A percentile compares a stretch with the other conserved stretches of the same genome.
Evolutionary conservation across 2,329 filamentous ascomycete genomes (phyloP).

Genomic region (Talaromyces sp.): DNA sequence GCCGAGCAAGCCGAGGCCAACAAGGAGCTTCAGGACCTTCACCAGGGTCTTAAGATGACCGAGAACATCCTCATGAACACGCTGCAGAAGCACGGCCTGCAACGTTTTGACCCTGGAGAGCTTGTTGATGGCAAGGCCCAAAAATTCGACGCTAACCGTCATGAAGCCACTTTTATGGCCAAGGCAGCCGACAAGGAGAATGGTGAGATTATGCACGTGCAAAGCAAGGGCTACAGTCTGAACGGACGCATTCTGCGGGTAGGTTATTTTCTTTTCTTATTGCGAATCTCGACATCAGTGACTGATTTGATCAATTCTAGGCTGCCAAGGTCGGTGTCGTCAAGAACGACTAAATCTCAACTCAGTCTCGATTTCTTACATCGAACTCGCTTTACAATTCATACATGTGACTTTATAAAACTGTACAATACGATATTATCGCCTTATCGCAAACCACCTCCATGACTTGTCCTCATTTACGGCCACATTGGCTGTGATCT

Average conservation of each 20-base stretch:
- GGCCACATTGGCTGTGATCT: neutral
- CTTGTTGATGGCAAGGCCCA: constrained; percentile 54
- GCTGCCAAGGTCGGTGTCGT: constrained; percentile 96
- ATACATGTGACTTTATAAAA: neutral
- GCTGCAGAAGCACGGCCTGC: constrained; percentile 88
- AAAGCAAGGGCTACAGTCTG: constrained; percentile 92
- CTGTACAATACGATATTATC: constrained; percentile 9
- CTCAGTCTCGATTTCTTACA: constrained; percentile 1
- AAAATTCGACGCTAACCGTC: constrained; percentile 93
- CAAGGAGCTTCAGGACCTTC: constrained; percentile 72
- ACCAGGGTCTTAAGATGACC: constrained; percentile 93
- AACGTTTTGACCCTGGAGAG: constrained; percentile 72
- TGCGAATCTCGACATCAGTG: neutral
- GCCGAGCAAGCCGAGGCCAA: constrained; percentile 50
- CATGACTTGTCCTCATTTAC: neutral
- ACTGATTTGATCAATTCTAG: constrained; percentile 22
- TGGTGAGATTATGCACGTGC: constrained; percentile 82
- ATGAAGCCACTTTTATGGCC: constrained; percentile 94
- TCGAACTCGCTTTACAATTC: neutral
- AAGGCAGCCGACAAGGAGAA: constrained; percentile 84
- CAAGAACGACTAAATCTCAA: constrained; percentile 60
- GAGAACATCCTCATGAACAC: constrained; percentile 82
- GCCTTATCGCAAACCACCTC: neutral
- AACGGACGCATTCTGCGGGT: constrained; percentile 82
- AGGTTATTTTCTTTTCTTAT: constrained; percentile 18